Conservation (phyloP, 106 monocot species). For the Vanilla planifolia region DNA sequence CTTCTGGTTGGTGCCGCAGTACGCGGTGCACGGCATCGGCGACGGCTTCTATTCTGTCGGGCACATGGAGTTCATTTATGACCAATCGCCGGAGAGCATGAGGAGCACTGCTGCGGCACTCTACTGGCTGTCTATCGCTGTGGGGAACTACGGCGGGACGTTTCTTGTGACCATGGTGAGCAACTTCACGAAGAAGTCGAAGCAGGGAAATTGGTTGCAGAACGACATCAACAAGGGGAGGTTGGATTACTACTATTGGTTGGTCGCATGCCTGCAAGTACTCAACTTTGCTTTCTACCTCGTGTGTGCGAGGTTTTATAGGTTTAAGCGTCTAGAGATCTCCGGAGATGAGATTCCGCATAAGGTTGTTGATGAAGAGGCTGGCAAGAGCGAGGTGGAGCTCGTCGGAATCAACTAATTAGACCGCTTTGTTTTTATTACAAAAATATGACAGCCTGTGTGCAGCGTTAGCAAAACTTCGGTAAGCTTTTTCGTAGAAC, state of each 20-base stretch:
- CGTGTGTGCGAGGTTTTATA: slow-evolving; percentile 18
- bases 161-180: slow-evolving; percentile 44
- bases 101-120: slow-evolving; percentile 51
- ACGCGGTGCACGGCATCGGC: slow-evolving; percentile 34
- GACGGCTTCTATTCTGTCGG: slow-evolving; percentile 46
- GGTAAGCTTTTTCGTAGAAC: too few species aligned
- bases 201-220: slow-evolving; percentile 45
- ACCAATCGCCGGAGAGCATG: slow-evolving; percentile 83
- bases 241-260: slow-evolving; percentile 33
- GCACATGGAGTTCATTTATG: slow-evolving; percentile 69
- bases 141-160: slow-evolving; percentile 50
- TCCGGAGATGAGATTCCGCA: not conserved
- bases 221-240: slow-evolving; percentile 30
- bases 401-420: too few species aligned
- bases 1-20: slow-evolving; percentile 64
- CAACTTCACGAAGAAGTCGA: slow-evolving; percentile 18
- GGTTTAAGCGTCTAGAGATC: slow-evolving; percentile 20
- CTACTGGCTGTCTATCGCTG: slow-evolving; percentile 43
- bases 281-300: slow-evolving; percentile 15
- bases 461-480: too few species aligned
- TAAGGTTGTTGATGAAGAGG: not conserved
- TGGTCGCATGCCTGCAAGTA: slow-evolving; percentile 8
- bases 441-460: too few species aligned
- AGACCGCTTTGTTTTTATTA: too few species aligned
- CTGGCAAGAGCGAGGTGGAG: not conserved